Conservation (phyloP, 2,329 filamentous ascomycete species). For the Cryphonectria nitschkei region DNA sequence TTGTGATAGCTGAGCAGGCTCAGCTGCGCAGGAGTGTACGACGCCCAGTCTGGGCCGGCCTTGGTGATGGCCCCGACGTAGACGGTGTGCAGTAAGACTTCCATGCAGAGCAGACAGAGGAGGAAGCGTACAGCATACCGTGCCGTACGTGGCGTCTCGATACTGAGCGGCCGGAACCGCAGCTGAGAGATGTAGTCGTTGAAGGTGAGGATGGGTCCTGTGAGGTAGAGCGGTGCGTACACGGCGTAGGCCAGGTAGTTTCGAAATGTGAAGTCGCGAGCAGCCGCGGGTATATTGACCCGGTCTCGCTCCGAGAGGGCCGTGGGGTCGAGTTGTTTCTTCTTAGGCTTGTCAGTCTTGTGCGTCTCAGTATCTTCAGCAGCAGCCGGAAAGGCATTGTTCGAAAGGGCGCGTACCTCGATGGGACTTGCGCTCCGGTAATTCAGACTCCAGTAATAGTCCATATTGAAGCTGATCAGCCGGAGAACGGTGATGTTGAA, state of each 20-base stretch:
- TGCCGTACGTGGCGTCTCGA: slow-evolving; percentile 70
- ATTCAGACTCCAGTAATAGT: slow-evolving; percentile 90
- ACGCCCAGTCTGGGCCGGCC: slow-evolving; percentile 74
- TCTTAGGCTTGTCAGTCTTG: slow-evolving; percentile 76
- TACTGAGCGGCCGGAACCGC: slow-evolving; percentile 72
- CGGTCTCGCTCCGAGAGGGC: slow-evolving; percentile 88
- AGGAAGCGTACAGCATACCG: slow-evolving; percentile 85
- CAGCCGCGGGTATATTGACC: slow-evolving; percentile 72
- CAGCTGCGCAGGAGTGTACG: slow-evolving; percentile 86
- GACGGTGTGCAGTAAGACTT: slow-evolving; percentile 86
- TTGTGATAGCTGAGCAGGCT: slow-evolving; percentile 94
- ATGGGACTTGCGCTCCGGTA: slow-evolving; percentile 66
- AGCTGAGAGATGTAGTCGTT: slow-evolving; percentile 95
- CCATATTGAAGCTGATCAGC: slow-evolving; percentile 94
- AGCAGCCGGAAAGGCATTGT: not conserved
- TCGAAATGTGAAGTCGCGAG: slow-evolving; percentile 74
- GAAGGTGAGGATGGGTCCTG: slow-evolving; percentile 93
- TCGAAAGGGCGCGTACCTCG: slow-evolving; percentile 67
- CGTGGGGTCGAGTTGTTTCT: slow-evolving; percentile 92
- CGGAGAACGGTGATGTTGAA: slow-evolving; percentile 96
- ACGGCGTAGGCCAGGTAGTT: slow-evolving; percentile 90
- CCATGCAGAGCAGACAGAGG: slow-evolving; percentile 83
- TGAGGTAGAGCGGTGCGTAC: slow-evolving; percentile 90
- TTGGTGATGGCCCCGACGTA: slow-evolving; percentile 94
- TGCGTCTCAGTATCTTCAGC: not conserved